Evolutionary conservation across 345 rosid genomes (phyloP), one percentile per base, ranked within the genome.

Genomic region (Corchorus capsularis): DNA sequence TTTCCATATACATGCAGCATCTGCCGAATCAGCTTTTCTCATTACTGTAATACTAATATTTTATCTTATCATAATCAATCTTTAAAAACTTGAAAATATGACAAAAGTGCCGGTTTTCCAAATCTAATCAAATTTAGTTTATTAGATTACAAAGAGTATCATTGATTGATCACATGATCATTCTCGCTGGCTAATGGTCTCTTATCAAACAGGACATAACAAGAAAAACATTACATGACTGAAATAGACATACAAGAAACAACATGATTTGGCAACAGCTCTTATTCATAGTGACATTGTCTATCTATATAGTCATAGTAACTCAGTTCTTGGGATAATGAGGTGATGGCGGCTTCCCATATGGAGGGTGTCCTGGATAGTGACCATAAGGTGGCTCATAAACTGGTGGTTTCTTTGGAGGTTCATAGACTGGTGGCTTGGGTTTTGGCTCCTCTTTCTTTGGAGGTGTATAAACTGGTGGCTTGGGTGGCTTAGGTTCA

Each of bases 281-380:
- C 78, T 82, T 76, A 68, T 82, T 76, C 4, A 4, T 35, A 55
- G 27, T 16, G 52, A 62, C 55, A 41, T 15, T 15, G 37, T 69
- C n/a, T 20, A 54, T 59, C 66, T 60, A 59, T 49, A 46, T 47
- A 17, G 20, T 3, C 53, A n/a, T 60, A 54, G 67, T 5, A 10
- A 22, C 15, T 32, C 15, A 8, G 43, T 46, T 27, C 12, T 13
- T 20, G n/a, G 10, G 45, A 59, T 56, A 47, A 15, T 14, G 57
- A 27, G 61, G 8, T 32, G 60, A 57, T 7, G 53, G 54, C 20
- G 74, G 63, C 75, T 77, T 69, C 60, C 0, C 65, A 37, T 39
- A 7, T 19, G 75, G 75, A 14, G 75, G 75, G 53, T 72, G 75
- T n/a, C 76, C 67, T 27, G 75, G 65, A 19, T 72, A 57, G 47